Evolutionary conservation across 1,284 basidiomycete genomes (phyloP), one percentile per base, ranked within the genome.

Genomic region (Cutaneotrichosporon sp.): DNA sequence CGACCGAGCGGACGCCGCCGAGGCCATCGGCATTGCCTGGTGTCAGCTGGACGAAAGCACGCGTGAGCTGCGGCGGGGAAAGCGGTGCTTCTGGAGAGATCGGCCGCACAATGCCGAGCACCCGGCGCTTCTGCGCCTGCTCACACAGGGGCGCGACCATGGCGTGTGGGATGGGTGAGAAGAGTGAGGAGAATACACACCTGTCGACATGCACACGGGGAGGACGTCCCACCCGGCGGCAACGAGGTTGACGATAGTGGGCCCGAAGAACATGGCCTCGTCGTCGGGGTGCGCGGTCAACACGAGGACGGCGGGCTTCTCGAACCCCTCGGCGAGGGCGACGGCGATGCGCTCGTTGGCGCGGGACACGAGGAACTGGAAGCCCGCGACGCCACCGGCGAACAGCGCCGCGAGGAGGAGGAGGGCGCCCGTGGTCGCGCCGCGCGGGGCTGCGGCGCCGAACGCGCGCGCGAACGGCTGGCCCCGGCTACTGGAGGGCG

Each of bases 21-120:
- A 92, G 79, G 0, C 93, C 92, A 49, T 91, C 89, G 13, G 89
- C 89, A 73, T 97, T 85, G 9, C 95, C 84, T 79, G 68, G 50
- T 5, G 59, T 46, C 34, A 34, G 31, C 18, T 24, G 29, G n/a
- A n/a, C n/a, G n/a, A n/a, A n/a, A n/a, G n/a, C n/a, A n/a, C n/a
- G n/a, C n/a, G n/a, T n/a, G n/a, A n/a, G n/a, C n/a, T n/a, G n/a
- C n/a, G n/a, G n/a, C n/a, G n/a, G n/a, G 9, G 33, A 33, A 33
- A 33, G 33, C 9, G 13, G n/a, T n/a, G n/a, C n/a, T n/a, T n/a
- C n/a, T n/a, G n/a, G n/a, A n/a, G n/a, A n/a, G n/a, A n/a, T n/a
- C n/a, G n/a, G n/a, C n/a, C n/a, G n/a, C n/a, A n/a, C n/a, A n/a
- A n/a, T n/a, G n/a, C n/a, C n/a, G n/a, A n/a, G n/a, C n/a, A n/a